Conservation (phyloP, 768 basidiomycete species). For the Tephrocybe sp. region DNA sequence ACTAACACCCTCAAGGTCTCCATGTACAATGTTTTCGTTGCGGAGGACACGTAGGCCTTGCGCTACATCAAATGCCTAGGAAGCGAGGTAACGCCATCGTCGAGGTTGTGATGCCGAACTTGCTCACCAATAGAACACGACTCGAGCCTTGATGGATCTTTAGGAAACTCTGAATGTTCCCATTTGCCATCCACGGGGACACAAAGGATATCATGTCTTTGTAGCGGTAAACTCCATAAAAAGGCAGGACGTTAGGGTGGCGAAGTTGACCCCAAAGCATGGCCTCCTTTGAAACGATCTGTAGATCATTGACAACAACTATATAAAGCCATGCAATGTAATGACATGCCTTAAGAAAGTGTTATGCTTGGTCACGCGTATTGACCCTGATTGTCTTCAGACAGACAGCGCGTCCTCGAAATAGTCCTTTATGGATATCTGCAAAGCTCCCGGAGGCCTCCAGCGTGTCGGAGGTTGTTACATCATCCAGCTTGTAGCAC, state of each 20-base stretch:
- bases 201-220: background rate
- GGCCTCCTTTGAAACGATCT: background rate
- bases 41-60: background rate
- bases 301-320: too few species aligned
- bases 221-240: slow-evolving; percentile 2
- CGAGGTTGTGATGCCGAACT: too few species aligned
- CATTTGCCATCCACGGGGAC: slow-evolving; percentile 6
- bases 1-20: slow-evolving; percentile 1
- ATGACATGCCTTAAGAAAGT: background rate
- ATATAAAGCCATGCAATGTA: too few species aligned
- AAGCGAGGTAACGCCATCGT: background rate
- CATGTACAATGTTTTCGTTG: background rate
- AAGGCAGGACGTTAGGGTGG: slow-evolving; percentile 1
- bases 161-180: background rate
- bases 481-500: background rate
- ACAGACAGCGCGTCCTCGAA: background rate
- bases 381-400: background rate
- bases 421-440: background rate
- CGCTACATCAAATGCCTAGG: slow-evolving; percentile 1
- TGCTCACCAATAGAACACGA: background rate
- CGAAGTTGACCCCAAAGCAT: background rate
- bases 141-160: background rate
- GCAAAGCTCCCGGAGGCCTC: background rate
- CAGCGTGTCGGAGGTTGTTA: background rate
- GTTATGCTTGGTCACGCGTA: background rate